Percentiles rank a stretch among this genome's conserved stretches.
Evolutionary conservation across 108 stramenopile species (phyloP).

Genomic region (Ochromonas danica): DNA sequence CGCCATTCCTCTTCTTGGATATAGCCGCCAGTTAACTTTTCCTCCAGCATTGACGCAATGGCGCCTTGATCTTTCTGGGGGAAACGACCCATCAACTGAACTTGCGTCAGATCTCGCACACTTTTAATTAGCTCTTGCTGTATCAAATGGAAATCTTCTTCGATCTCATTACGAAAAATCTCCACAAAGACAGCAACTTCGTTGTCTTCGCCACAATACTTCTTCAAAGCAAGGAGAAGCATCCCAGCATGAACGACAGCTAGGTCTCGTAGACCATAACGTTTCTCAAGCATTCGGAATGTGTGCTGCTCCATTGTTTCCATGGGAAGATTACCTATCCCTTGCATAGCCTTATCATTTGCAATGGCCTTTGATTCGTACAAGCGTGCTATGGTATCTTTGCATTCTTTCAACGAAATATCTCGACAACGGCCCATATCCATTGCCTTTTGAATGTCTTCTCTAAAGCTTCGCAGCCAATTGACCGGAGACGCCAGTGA

Average conservation of each 20-base stretch:
- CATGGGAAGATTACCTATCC: constrained; percentile 8
- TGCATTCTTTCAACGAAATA: constrained; percentile 29
- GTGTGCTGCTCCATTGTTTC: constrained; percentile 30
- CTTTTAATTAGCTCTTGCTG: constrained; percentile 37
- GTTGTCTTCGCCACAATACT: constrained; percentile 15
- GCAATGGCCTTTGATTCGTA: constrained; percentile 22
- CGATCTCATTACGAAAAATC: constrained; percentile 46
- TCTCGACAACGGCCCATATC: background rate
- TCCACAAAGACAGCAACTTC: constrained; percentile 37
- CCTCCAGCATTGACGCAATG: background rate
- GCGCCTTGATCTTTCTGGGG: constrained; percentile 27
- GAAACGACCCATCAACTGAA: constrained; percentile 37
- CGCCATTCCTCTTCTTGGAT: constrained; percentile 37
- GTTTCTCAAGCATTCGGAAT: constrained; percentile 17
- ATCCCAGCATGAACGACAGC: constrained; percentile 31
- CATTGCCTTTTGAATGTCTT: constrained; percentile 10
- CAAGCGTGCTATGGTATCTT: background rate
- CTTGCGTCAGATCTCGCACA: constrained; percentile 36
- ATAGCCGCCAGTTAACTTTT: background rate
- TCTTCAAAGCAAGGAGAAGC: background rate
- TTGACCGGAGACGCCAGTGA: background rate
- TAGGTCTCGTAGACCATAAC: constrained; percentile 2
- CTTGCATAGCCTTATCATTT: constrained; percentile 2
- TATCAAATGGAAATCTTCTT: constrained; percentile 48
- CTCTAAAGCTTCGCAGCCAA: constrained; percentile 9